A percentile compares a stretch with the other conserved stretches of the same genome.
These are phyloP conservation scores for Allium fistulosum DNA, from an alignment of 106 monocot genomes.

Conservation along the genomic window DNA sequence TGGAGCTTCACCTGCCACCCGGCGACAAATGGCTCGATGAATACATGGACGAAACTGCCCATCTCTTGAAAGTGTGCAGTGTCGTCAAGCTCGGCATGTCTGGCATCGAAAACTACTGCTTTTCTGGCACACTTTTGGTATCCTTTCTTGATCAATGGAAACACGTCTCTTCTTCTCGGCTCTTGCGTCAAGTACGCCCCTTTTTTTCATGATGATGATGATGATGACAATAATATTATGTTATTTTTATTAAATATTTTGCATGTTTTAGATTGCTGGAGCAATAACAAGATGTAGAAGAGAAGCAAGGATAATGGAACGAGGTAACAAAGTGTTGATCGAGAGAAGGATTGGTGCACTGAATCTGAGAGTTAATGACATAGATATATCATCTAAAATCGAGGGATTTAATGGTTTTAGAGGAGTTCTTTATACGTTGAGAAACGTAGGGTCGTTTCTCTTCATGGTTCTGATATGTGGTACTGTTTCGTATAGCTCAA, in stretches of 20 bases:
- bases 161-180: too few species aligned
- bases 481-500: conserved; percentile 36
- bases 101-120: conserved; percentile 37
- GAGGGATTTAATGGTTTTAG: conserved; percentile 86
- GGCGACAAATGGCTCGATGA: conserved; percentile 83
- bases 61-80: conserved; percentile 58
- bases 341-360: conserved; percentile 39
- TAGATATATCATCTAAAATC: conserved; percentile 26
- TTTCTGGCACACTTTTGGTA: conserved; percentile 40
- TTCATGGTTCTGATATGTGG: conserved; percentile 58
- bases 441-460: conserved; percentile 66
- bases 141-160: neutral
- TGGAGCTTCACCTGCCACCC: conserved; percentile 61
- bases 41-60: conserved; percentile 87
- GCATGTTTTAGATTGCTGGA: conserved; percentile 2
- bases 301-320: conserved; percentile 43
- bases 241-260: too few species aligned
- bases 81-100: conserved; percentile 60
- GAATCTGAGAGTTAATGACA: conserved; percentile 28
- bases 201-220: neutral
- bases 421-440: conserved; percentile 68
- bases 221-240: too few species aligned
- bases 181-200: neutral
- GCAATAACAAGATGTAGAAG: conserved; percentile 38
- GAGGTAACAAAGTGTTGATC: conserved; percentile 47